Conservation (phyloP, 2,329 filamentous ascomycete species). For the Ceratocystis huliohia region DNA sequence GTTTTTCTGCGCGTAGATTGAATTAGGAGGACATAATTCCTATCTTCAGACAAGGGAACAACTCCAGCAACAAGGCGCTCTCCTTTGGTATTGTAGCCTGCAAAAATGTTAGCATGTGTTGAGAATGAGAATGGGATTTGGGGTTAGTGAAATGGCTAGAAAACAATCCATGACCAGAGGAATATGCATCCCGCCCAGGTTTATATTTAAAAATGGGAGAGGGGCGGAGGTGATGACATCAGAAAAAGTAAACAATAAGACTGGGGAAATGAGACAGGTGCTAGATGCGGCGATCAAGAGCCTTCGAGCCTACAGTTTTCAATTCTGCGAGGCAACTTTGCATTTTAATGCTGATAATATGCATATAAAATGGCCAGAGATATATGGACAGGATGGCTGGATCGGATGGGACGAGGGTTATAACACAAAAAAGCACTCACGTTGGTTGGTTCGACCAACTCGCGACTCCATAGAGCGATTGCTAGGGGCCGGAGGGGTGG, state of each 20-base stretch:
- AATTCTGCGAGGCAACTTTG: neutral
- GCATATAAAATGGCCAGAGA: neutral
- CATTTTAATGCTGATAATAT: neutral
- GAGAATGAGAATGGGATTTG: neutral
- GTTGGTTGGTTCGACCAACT: slow-evolving; percentile 65
- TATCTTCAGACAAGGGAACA: slow-evolving; percentile 77
- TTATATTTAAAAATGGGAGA: slow-evolving; percentile 18
- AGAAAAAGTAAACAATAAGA: neutral
- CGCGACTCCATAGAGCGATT: slow-evolving; percentile 57
- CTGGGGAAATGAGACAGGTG: neutral
- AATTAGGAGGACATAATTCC: slow-evolving; percentile 79
- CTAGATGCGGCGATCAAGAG: neutral
- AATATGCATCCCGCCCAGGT: neutral
- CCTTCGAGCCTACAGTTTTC: neutral
- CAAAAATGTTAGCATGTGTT: slow-evolving; percentile 21
- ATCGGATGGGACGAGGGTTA: neutral
- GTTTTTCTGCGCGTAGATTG: slow-evolving; percentile 81
- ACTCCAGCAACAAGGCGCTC: slow-evolving; percentile 92
- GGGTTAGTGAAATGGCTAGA: neutral
- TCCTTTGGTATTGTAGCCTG: slow-evolving; percentile 84
- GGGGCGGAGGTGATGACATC: slow-evolving; percentile 18
- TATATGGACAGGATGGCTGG: neutral
- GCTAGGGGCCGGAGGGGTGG: slow-evolving; percentile 24
- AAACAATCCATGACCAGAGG: slow-evolving; percentile 4
- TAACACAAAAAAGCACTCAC: slow-evolving; percentile 41